Base-by-base conservation (phyloP, 2,329 filamentous ascomycete species). In the Cladosporium velox region DNA sequence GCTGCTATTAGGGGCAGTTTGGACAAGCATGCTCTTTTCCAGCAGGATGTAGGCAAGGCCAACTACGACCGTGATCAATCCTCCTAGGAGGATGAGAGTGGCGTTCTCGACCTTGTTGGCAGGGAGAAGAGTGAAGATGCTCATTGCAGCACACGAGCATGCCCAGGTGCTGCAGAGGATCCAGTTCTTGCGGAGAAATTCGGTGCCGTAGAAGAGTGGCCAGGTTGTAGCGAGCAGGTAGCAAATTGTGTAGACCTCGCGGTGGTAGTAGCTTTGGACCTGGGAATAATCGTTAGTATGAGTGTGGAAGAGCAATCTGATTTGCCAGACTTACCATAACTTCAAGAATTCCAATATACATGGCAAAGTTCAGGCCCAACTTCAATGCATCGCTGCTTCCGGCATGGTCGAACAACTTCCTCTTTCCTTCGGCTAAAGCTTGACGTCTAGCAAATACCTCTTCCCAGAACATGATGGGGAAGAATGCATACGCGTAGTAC, bases 401-500 rank as follows among this genome's bases (percentile, higher is more conserved):
- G 64, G 85, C 82, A 70, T 93, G 85, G 0, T 86, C 84, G 70
- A 97, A 88, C 10, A 98, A 81, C 59, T 86, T 83, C 69, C 84
- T 85, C 61, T 85, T 83, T 3, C 93, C 93, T 68, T 88, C 85
- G 6, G 80, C 74, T 14, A 97, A 78, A 51, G 91, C 91, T 55
- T 85, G 83, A 65, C 93, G 86, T 32, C 91, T 87, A 3, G 91
- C 91, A 77, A 90, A 94, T 0, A 97, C 91, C 74, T 97, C 93
- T 78, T 97, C 94, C 95, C 95, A 99, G 80, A 99, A 98, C 66
- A 92, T 86, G 2, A 97, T 88, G 0, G 95, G 95, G 77, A 99
- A 99, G 72, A 96, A 86, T 0, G 90, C 91, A 76, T 99, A 99
- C 1, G 88, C 87, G 74, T 98, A 99, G 77, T 99, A 99, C 2